phyloP scores from a whole-genome alignment of 2,329 filamentous ascomycete genomes.

The Ceratocystis huliohia region DNA sequence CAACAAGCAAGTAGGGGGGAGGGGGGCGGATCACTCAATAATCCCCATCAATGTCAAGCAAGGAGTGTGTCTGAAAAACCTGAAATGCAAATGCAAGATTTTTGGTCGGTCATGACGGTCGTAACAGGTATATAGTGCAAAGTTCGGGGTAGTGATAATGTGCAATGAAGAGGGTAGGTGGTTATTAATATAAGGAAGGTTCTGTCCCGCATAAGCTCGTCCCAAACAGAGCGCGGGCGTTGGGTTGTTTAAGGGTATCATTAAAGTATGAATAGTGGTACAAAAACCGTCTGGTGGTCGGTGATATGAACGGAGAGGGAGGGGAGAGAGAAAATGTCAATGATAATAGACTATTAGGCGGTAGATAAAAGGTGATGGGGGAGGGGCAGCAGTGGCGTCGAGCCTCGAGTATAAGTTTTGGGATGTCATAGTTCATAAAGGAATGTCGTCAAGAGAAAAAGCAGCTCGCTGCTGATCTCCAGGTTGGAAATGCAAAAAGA shows the following conservation, averaged over 20 bases:
- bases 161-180: neutral
- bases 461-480: slow-evolving; percentile 7
- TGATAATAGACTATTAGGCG: neutral
- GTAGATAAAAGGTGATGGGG: neutral
- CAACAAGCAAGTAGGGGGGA: neutral
- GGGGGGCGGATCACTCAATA: slow-evolving; percentile 1
- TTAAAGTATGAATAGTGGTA: slow-evolving; percentile 15
- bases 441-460: slow-evolving; percentile 15
- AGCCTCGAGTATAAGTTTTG: slow-evolving; percentile 14
- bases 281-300: slow-evolving; percentile 11
- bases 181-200: slow-evolving; percentile 15
- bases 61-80: slow-evolving; percentile 21
- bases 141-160: slow-evolving; percentile 5
- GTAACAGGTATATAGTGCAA: slow-evolving; percentile 19
- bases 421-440: slow-evolving; percentile 13
- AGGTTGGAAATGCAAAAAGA: slow-evolving; percentile 6
- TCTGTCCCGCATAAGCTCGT: slow-evolving; percentile 16
- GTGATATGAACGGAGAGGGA: neutral
- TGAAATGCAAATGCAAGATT: slow-evolving; percentile 20
- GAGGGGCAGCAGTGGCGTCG: slow-evolving; percentile 15
- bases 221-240: slow-evolving; percentile 14
- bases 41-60: slow-evolving; percentile 13
- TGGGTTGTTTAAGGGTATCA: slow-evolving; percentile 18
- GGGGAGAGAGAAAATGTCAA: neutral
- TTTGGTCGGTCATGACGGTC: slow-evolving; percentile 21